These are phyloP conservation scores for Coniferiporia sulphurascens DNA, from an alignment of 1,284 basidiomycete genomes.

Conservation along the genomic window DNA sequence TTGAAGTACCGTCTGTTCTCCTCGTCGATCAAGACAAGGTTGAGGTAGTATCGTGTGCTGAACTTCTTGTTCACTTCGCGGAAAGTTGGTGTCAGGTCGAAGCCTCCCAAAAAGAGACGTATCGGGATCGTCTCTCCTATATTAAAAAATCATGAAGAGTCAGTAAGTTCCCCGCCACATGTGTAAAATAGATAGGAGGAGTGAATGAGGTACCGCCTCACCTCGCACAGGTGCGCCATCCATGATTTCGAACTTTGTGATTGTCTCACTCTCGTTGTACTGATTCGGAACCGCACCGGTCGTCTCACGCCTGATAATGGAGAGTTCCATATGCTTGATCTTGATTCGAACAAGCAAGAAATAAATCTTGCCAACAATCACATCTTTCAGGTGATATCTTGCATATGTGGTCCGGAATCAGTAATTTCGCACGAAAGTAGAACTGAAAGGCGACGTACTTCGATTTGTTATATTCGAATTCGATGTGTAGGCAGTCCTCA, in stretches of 20 bases:
- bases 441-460: conserved; percentile 55
- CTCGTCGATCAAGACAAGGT: conserved; percentile 95
- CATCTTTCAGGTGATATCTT: conserved; percentile 97
- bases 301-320: conserved; percentile 95
- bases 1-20: conserved; percentile 97
- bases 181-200: not conserved
- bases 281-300: conserved; percentile 95
- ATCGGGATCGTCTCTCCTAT: conserved; percentile 97
- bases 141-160: not conserved
- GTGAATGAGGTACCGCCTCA: conserved; percentile 26
- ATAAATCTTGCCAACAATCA: conserved; percentile 99
- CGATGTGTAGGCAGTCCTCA: conserved; percentile 97
- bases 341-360: conserved; percentile 98
- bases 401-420: not conserved
- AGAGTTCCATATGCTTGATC: conserved; percentile 99
- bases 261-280: conserved; percentile 98
- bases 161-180: not conserved
- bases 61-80: conserved; percentile 99
- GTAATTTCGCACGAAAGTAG: not conserved
- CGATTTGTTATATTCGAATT: conserved; percentile 99
- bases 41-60: conserved; percentile 93
- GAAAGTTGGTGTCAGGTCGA: conserved; percentile 98
- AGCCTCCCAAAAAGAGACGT: conserved; percentile 94
- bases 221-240: conserved; percentile 93
- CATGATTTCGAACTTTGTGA: conserved; percentile 99